Evolutionary conservation across 805 yeast genomes (phyloP).

Genomic region (Kuraishia borneana): DNA sequence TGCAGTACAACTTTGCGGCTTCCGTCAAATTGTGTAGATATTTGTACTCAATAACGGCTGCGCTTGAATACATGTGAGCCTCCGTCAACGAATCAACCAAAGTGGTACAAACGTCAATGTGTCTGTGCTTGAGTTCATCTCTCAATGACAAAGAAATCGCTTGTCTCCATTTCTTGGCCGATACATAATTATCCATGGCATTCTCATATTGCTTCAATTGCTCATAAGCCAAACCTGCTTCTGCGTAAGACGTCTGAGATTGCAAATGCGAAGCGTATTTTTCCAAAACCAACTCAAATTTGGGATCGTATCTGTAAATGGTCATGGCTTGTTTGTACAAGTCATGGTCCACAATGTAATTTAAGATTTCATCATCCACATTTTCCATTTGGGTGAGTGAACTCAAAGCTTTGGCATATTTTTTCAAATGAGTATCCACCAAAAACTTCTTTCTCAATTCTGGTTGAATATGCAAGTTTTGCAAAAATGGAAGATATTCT

Average conservation of each 20-base stretch:
- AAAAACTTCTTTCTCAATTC: conserved; percentile 58
- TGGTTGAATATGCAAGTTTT: conserved; percentile 57
- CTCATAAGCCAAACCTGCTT: conserved; percentile 76
- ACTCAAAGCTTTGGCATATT: conserved; percentile 54
- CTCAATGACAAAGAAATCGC: conserved; percentile 48
- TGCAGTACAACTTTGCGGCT: conserved; percentile 61
- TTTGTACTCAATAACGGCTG: conserved; percentile 63
- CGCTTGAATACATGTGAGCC: conserved; percentile 64
- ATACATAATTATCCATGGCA: conserved; percentile 62
- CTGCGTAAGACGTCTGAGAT: conserved; percentile 45
- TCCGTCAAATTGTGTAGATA: conserved; percentile 50
- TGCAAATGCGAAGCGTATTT: conserved; percentile 55
- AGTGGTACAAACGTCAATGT: conserved; percentile 37
- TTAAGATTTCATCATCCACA: conserved; percentile 46
- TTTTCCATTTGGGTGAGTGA: conserved; percentile 45
- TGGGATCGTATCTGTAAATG: conserved; percentile 45
- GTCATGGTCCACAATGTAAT: conserved; percentile 58
- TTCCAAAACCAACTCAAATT: conserved; percentile 39
- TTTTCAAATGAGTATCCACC: conserved; percentile 71
- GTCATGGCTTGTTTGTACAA: conserved; percentile 61
- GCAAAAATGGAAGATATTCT: conserved; percentile 89
- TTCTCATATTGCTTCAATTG: conserved; percentile 39
- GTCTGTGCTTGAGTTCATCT: conserved; percentile 24
- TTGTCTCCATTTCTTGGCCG: conserved; percentile 76
- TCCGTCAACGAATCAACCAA: conserved; percentile 52